Conservation (phyloP, 1,139 yeast genomes). For the Scheffersomyces illinoinensis region DNA sequence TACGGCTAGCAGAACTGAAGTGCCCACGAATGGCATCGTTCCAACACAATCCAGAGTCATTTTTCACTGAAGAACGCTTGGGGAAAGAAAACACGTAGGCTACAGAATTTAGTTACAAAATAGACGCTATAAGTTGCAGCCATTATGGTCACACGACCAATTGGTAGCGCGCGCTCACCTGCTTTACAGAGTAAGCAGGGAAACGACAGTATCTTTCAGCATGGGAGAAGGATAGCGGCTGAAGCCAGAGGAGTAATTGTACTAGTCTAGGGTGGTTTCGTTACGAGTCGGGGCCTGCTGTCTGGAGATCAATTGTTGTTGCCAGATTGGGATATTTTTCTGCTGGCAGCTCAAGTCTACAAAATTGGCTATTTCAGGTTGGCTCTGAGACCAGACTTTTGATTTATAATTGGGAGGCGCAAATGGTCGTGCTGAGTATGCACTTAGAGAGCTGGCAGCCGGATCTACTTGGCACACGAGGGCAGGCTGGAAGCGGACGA, state of each 20-base stretch:
- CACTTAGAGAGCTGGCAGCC: not conserved
- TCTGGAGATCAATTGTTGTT: no score
- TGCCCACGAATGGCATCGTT: not conserved
- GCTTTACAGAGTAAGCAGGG: no score
- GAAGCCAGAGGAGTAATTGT: no score
- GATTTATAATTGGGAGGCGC: no score
- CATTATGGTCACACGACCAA: not conserved
- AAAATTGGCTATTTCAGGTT: no score
- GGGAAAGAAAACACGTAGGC: not conserved
- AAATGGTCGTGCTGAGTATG: not conserved
- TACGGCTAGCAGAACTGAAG: not conserved
- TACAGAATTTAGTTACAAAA: not conserved
- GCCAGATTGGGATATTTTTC: no score
- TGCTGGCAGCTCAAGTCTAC: no score
- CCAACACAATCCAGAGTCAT: not conserved
- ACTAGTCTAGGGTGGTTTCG: no score
- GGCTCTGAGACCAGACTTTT: no score
- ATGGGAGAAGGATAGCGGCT: not conserved
- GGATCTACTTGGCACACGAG: not conserved
- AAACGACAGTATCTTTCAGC: no score
- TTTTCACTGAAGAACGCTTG: not conserved
- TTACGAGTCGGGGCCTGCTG: no score
- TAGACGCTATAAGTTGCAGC: not conserved
- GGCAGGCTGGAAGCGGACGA: not conserved
- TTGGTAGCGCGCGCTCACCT: not conserved